These are phyloP conservation scores for Hippophae rhamnoides DNA, from an alignment of 306 rosid species.

Conservation along the genomic window DNA sequence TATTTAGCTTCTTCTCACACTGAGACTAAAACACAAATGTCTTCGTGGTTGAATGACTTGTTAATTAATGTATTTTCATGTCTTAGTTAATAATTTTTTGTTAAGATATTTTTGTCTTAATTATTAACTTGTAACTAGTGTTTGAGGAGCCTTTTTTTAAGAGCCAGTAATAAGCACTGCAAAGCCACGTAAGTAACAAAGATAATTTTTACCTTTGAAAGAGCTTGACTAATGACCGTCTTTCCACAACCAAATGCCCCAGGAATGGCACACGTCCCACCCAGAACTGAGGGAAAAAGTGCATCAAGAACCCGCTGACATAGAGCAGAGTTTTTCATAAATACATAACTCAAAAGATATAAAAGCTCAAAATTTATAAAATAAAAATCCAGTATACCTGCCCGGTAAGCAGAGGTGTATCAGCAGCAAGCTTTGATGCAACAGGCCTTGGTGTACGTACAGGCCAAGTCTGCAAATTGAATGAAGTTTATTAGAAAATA, in stretches of 20 bases:
- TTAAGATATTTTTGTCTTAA: too few species aligned
- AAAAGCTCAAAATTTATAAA: slow-evolving; percentile 2
- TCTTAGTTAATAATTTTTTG: too few species aligned
- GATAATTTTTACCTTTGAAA: slow-evolving; percentile 64
- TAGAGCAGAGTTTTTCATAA: slow-evolving; percentile 20
- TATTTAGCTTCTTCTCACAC: too few species aligned
- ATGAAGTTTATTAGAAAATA: slow-evolving; percentile 7
- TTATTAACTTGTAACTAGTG: too few species aligned
- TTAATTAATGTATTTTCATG: too few species aligned
- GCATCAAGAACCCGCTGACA: slow-evolving; percentile 99
- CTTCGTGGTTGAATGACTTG: too few species aligned
- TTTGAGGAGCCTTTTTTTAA: too few species aligned
- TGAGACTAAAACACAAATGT: too few species aligned
- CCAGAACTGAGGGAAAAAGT: slow-evolving; percentile 98
- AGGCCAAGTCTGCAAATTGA: slow-evolving; percentile 77
- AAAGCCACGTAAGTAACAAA: slow-evolving; percentile 3
- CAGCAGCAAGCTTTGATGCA: slow-evolving; percentile 96
- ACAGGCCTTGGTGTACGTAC: slow-evolving; percentile 98
- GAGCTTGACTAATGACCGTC: slow-evolving; percentile 99
- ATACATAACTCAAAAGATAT: slow-evolving; percentile 4
- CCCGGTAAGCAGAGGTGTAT: slow-evolving; percentile 98
- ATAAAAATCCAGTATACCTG: slow-evolving; percentile 43
- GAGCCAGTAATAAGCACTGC: not conserved
- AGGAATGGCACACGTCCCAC: slow-evolving; percentile 99
- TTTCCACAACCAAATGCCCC: slow-evolving; percentile 99